Base-by-base conservation (phyloP, 164 flowering plant genomes). In the Protea cynaroides region DNA sequence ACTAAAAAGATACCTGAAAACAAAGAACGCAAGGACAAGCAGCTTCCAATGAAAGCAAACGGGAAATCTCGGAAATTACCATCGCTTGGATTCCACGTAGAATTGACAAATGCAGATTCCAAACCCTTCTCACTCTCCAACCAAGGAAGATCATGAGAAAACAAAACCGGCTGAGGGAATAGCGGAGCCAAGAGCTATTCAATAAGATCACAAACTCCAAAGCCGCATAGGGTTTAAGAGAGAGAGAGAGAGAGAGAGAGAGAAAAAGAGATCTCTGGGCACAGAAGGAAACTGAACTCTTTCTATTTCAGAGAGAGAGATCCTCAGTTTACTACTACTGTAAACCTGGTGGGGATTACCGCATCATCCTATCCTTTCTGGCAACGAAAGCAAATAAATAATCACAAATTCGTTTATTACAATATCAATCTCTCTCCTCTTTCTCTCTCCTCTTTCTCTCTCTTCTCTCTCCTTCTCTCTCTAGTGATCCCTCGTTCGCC, bases 241-340 rank as follows among this genome's bases (percentile, higher is more conserved):
- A 58, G 63, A 58, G 69, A 66, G 36, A 49, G 17, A 49, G 52
- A 49, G 52, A 49, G n/a, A 57, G 23, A 51, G 40, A 64, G 7
- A 38, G 8, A 10, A 14, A 12, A 8, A 23, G 36, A 1, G 62
- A 65, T 58, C 62, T 19, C 29, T 58, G 56, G 54, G 9, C 18
- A 55, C 36, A 23, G 58, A 8, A n/a, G 34, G 52, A 29, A 37
- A 34, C 34, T 34, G 58, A 58, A 40, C 58, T 55, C 24, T 55
- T 23, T 23, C 18, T 56, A 11, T 10, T 24, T 25, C 14, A 65
- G 61, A 15, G 14, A 65, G 34, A 46, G 22, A 3, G 22, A 44
- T 17, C 58, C 13, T 23, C 24, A 17, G 49, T 44, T 55, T 29
- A 29, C 34, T 55, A 23, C 58, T 55, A 55, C 58, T 11, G 34